Base-by-base conservation (phyloP, 805 yeast genomes). In the Lachancea nothofagi region DNA sequence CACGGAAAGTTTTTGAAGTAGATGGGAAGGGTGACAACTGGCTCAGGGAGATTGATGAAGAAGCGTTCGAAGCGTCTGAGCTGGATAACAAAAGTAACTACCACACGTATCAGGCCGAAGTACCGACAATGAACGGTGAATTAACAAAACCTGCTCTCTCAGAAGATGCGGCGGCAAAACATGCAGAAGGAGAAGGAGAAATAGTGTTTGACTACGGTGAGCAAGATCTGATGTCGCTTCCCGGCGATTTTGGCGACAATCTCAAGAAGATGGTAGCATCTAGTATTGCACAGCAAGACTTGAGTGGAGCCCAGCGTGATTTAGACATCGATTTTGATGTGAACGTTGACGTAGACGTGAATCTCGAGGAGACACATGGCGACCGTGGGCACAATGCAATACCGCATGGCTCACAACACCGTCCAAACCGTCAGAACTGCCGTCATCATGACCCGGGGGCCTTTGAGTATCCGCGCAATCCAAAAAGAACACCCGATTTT, bases 161-260 rank as follows among this genome's bases (percentile, higher is more conserved):
- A 7, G 12, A 23, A 12, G 26, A 12, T 15, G n/a, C 18, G 19
- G 4, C 15, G 19, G 10, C 19, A 19, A 31, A 31, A 21, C 23
- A n/a, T 12, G 24, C 33, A 13, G 26, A 21, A 12, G 33, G 22
- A 10, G 37, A 28, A 25, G 41, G 23, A 6, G 36, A 38, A 24
- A 17, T 38, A 25, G 50, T 59, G 20, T 59, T 59, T 39, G 64
- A 59, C 37, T 57, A 54, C 34, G 62, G 55, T 21, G 48, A 55
- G 3, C 53, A 53, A 29, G 53, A 49, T 15, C 41, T 54, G 14
- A 10, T 30, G 15, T 32, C 42, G 9, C 24, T 38, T 20, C 37
- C 32, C 4, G 33, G 28, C 13, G 42, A 38, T 5, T 26, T 38
- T 15, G 31, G 42, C 28, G 37, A 38, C n/a, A 33, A 32, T 21